A percentile compares a stretch with the other conserved stretches of the same genome.
Evolutionary conservation across 345 rosid species (phyloP).

Genomic region (Euphorbia tirucalli): DNA sequence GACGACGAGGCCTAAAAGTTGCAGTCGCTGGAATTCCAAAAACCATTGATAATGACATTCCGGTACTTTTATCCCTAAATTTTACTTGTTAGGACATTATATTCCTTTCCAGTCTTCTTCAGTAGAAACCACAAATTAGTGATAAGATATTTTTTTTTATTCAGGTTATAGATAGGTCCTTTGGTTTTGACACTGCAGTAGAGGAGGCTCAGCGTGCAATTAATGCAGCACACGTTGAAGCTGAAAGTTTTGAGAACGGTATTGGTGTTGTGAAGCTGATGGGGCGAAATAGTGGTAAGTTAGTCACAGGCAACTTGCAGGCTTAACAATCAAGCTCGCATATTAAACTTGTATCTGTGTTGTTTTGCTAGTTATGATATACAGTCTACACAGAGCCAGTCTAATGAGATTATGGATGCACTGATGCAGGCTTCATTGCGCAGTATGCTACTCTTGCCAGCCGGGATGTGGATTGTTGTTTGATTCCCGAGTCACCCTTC

Average conservation of each 20-base stretch:
- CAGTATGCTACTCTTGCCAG: conserved; percentile 82
- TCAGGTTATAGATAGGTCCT: conserved; percentile 90
- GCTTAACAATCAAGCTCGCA: background rate
- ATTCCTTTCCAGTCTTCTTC: conserved; percentile 8
- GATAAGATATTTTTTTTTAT: conserved; percentile 14
- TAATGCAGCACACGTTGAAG: conserved; percentile 90
- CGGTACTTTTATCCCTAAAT: conserved; percentile 42
- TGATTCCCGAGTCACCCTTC: conserved; percentile 94
- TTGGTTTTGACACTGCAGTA: conserved; percentile 91
- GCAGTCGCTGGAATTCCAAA: conserved; percentile 84
- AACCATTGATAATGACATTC: too few relatives aligned
- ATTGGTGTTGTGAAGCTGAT: conserved; percentile 89
- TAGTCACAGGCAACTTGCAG: conserved; percentile 3
- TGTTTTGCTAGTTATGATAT: background rate
- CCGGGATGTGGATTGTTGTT: conserved; percentile 89
- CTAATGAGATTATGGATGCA: conserved; percentile 11
- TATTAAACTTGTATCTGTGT: background rate
- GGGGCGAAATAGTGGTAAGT: conserved; percentile 85
- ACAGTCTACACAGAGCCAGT: background rate
- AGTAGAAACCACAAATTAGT: background rate
- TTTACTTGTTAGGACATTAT: conserved; percentile 12
- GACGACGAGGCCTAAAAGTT: conserved; percentile 75
- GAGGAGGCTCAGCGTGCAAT: conserved; percentile 98
- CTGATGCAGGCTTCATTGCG: conserved; percentile 44
- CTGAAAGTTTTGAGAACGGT: conserved; percentile 69